A percentile compares a stretch with the other conserved stretches of the same genome.
phyloP scores from a whole-genome alignment of 306 rosid genomes.

The Fragaria nilgerrensis region DNA sequence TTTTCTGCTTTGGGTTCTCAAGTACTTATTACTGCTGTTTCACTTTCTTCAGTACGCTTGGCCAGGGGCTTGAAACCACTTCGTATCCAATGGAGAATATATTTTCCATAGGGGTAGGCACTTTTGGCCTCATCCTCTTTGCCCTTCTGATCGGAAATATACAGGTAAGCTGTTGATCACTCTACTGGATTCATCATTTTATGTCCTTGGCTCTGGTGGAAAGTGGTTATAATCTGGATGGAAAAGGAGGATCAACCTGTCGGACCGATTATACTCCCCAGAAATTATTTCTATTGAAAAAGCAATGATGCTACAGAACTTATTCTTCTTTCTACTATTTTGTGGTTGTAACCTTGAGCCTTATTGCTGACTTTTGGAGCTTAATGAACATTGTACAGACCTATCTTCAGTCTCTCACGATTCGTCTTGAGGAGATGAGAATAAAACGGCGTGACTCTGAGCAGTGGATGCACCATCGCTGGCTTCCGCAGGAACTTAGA shows the following conservation, averaged over 20 bases:
- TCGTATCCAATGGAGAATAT: constrained; percentile 66
- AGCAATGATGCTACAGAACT: neutral
- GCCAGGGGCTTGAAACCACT: constrained; percentile 88
- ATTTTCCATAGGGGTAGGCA: constrained; percentile 75
- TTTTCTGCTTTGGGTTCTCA: neutral
- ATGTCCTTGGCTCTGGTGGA: neutral
- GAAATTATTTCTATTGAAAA: neutral
- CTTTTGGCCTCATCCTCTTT: constrained; percentile 71
- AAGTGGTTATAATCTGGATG: neutral
- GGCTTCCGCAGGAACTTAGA: constrained; percentile 54
- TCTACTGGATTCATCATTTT: neutral
- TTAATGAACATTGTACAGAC: constrained; percentile 35
- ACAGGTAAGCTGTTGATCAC: constrained; percentile 48
- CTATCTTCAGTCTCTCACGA: constrained; percentile 51
- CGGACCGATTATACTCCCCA: neutral
- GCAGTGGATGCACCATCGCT: constrained; percentile 66
- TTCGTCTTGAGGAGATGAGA: constrained; percentile 60
- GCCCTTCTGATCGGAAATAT: constrained; percentile 90
- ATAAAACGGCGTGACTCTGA: constrained; percentile 56
- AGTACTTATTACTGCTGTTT: constrained; percentile 10
- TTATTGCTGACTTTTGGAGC: neutral
- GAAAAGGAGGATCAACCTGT: neutral
- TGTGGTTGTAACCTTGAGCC: neutral
- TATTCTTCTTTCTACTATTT: neutral
- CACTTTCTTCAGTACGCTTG: constrained; percentile 72